Percentiles rank a stretch among this genome's conserved stretches.
Conservation (phyloP, 495 filamentous ascomycete genomes). For the Daldinia decipiens region DNA sequence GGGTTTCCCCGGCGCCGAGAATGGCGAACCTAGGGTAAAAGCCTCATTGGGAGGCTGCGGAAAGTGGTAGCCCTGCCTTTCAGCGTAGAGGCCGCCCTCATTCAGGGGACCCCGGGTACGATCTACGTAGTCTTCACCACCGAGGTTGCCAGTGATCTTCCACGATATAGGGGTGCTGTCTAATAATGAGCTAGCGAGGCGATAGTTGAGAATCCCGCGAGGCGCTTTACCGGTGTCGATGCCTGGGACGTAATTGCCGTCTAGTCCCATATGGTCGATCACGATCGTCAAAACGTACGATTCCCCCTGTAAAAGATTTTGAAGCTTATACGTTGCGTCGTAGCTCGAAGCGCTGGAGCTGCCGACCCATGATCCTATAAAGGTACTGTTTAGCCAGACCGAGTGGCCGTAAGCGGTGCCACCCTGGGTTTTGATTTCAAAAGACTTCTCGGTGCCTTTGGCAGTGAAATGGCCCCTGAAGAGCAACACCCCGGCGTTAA, state of each 20-base stretch:
- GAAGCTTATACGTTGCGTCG: conserved; percentile 67
- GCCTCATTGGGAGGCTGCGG: conserved; percentile 65
- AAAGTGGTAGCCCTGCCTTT: conserved; percentile 75
- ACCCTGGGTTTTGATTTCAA: conserved; percentile 69
- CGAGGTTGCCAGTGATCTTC: conserved; percentile 83
- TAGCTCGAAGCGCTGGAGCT: conserved; percentile 53
- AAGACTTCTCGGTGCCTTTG: conserved; percentile 66
- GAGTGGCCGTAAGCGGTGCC: conserved; percentile 69
- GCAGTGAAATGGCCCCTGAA: conserved; percentile 78
- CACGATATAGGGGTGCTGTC: conserved; percentile 62
- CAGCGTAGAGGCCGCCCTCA: conserved; percentile 76
- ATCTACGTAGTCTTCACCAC: conserved; percentile 76
- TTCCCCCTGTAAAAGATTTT: conserved; percentile 59
- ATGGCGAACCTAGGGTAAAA: conserved; percentile 61
- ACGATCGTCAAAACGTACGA: conserved; percentile 73
- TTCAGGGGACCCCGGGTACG: conserved; percentile 75
- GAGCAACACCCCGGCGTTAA: conserved; percentile 71
- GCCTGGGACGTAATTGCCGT: conserved; percentile 70
- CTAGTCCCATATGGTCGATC: conserved; percentile 76
- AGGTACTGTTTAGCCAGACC: conserved; percentile 65
- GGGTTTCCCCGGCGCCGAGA: conserved; percentile 60
- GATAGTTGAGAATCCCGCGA: conserved; percentile 72
- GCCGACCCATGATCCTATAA: conserved; percentile 69
- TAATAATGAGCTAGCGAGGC: conserved; percentile 56
- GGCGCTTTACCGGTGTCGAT: conserved; percentile 73